Conservation (phyloP, 164 flowering plant species). For the Macadamia integrifolia region DNA sequence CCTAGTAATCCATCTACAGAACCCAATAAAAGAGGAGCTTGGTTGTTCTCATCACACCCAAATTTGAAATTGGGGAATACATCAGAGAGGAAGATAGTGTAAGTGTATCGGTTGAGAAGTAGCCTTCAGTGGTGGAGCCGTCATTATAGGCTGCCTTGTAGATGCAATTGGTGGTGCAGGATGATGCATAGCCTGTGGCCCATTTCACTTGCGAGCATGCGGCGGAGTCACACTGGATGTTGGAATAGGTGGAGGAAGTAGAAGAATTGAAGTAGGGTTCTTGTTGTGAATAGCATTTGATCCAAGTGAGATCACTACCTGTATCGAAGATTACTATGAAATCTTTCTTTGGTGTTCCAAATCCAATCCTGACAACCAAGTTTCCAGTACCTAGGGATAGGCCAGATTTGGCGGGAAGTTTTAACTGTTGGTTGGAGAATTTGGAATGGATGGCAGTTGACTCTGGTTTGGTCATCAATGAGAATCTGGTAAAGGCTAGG, state of each 20-base stretch:
- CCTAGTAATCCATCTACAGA: too few species aligned
- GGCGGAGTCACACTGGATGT: background rate
- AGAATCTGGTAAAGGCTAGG: too few species aligned
- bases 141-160: background rate
- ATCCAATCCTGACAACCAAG: too few species aligned
- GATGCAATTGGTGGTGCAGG: background rate
- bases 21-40: too few species aligned
- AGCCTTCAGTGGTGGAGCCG: background rate
- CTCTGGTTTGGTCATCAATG: too few species aligned
- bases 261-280: conserved; percentile 22
- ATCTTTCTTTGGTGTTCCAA: too few species aligned
- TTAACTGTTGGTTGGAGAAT: too few species aligned
- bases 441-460: too few species aligned
- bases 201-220: too few species aligned
- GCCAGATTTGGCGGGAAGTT: too few species aligned
- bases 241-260: conserved; percentile 15
- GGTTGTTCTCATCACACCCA: conserved; percentile 3
- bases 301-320: conserved; percentile 19
- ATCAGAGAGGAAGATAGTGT: conserved; percentile 2
- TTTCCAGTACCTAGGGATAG: too few species aligned
- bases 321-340: background rate
- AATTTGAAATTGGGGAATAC: background rate
- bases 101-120: background rate
- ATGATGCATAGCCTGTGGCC: too few species aligned
- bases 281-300: conserved; percentile 23